Conservation (phyloP, 352 stramenopile species). For the Saprolegnia diclina region DNA sequence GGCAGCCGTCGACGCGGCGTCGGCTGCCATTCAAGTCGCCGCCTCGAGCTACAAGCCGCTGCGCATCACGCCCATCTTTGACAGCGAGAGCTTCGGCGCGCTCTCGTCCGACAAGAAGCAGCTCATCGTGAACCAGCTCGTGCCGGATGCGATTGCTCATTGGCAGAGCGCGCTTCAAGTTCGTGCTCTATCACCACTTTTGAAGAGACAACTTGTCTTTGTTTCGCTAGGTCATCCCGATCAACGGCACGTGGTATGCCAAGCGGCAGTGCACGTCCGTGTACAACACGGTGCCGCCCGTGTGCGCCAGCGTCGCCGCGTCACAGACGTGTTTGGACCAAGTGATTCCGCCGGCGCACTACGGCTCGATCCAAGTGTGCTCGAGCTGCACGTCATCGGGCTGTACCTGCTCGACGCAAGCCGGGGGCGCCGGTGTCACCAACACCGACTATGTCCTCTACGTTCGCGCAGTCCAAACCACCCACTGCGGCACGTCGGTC, state of each 20-base stretch:
- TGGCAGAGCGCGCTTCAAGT: slow-evolving; percentile 44
- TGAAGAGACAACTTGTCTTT: too few species aligned
- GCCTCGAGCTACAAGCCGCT: slow-evolving; percentile 40
- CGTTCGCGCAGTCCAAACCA: slow-evolving; percentile 44
- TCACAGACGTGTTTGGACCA: slow-evolving; percentile 70
- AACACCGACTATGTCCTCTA: slow-evolving; percentile 73
- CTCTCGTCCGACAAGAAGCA: slow-evolving; percentile 36
- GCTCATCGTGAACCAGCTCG: slow-evolving; percentile 41
- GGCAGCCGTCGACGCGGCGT: slow-evolving; percentile 16
- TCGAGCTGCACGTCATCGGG: slow-evolving; percentile 33
- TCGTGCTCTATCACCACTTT: too few species aligned
- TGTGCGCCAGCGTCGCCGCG: slow-evolving; percentile 51
- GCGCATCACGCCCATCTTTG: slow-evolving; percentile 61
- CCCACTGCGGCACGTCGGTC: slow-evolving; percentile 47
- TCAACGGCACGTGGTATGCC: slow-evolving; percentile 58
- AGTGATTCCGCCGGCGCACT: slow-evolving; percentile 55
- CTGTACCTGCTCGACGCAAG: slow-evolving; percentile 37
- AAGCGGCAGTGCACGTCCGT: slow-evolving; percentile 58
- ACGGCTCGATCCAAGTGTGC: slow-evolving; percentile 45
- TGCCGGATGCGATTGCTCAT: slow-evolving; percentile 57
- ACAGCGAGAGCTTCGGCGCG: slow-evolving; percentile 41
- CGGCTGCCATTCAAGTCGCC: background rate
- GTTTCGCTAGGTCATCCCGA: slow-evolving; percentile 43
- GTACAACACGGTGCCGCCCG: slow-evolving; percentile 47
- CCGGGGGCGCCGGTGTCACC: slow-evolving; percentile 14